Conservation (phyloP, 306 rosid genomes). For the Cicer pinnatifidum region DNA sequence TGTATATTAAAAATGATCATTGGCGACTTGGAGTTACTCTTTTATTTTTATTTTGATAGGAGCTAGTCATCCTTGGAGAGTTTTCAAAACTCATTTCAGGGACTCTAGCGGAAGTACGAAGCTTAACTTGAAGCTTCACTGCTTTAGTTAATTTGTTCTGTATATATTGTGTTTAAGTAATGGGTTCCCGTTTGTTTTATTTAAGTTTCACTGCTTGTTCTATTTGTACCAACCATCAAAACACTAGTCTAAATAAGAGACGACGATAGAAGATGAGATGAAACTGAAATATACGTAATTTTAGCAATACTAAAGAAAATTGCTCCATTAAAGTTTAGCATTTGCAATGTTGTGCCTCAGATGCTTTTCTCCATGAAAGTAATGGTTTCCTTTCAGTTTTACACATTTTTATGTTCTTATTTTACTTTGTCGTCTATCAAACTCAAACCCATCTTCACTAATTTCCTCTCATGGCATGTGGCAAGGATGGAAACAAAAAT, state of each 20-base stretch:
- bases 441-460: too few relatives aligned
- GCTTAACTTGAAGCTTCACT: constrained; percentile 39
- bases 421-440: too few relatives aligned
- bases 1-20: constrained; percentile 35
- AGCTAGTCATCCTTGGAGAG: constrained; percentile 43
- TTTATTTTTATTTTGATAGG: constrained; percentile 48
- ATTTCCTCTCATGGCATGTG: too few relatives aligned
- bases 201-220: not conserved
- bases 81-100: constrained; percentile 23
- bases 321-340: too few relatives aligned
- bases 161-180: not conserved
- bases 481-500: too few relatives aligned
- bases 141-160: constrained; percentile 25
- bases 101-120: constrained; percentile 28
- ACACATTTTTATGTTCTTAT: too few relatives aligned
- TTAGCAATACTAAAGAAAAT: too few relatives aligned
- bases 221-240: not conserved
- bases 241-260: not conserved
- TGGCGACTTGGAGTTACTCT: constrained; percentile 34
- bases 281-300: too few relatives aligned
- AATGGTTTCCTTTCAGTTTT: too few relatives aligned
- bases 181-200: not conserved
- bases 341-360: too few relatives aligned
- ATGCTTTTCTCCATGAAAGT: too few relatives aligned
- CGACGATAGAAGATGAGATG: not conserved